Percentiles rank a stretch among this genome's conserved stretches.
Conservation (phyloP, 176 grass and related monocot species). For the Juncus inflexus region DNA sequence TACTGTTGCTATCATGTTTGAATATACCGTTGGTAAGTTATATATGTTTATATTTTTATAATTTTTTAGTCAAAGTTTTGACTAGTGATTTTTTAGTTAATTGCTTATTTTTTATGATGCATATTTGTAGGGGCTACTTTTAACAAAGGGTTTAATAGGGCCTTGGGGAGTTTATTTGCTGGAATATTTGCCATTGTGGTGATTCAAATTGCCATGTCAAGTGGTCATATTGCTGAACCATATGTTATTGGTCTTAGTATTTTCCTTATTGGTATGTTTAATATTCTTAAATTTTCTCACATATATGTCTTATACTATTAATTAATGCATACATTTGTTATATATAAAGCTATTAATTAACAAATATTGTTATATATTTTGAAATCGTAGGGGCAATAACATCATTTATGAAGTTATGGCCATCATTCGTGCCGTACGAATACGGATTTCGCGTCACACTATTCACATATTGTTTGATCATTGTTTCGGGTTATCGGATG, state of each 20-base stretch:
- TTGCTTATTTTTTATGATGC: not conserved
- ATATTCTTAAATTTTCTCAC: not conserved
- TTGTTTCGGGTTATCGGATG: slow-evolving; percentile 75
- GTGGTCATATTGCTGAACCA: slow-evolving; percentile 66
- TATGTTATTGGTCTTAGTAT: slow-evolving; percentile 86
- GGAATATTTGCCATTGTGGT: slow-evolving; percentile 69
- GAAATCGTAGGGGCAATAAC: slow-evolving; percentile 49
- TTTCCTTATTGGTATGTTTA: slow-evolving; percentile 59
- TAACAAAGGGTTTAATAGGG: slow-evolving; percentile 71
- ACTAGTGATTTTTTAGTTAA: not conserved
- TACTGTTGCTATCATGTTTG: slow-evolving; percentile 85
- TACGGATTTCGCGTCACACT: slow-evolving; percentile 80
- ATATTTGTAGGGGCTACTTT: slow-evolving; percentile 61
- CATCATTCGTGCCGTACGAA: slow-evolving; percentile 67
- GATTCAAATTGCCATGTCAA: slow-evolving; percentile 66
- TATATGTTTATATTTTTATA: not conserved
- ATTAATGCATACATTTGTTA: too few relatives aligned
- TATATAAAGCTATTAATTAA: too few relatives aligned
- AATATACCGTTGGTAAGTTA: slow-evolving; percentile 85
- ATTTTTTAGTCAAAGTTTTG: not conserved
- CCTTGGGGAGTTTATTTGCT: slow-evolving; percentile 69
- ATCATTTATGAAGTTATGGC: slow-evolving; percentile 86
- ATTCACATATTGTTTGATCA: slow-evolving; percentile 82
- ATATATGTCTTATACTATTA: too few relatives aligned
- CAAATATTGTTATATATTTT: slow-evolving; percentile 20